phyloP scores from a whole-genome alignment of 208 protist species.

The Leishmania tropica region DNA sequence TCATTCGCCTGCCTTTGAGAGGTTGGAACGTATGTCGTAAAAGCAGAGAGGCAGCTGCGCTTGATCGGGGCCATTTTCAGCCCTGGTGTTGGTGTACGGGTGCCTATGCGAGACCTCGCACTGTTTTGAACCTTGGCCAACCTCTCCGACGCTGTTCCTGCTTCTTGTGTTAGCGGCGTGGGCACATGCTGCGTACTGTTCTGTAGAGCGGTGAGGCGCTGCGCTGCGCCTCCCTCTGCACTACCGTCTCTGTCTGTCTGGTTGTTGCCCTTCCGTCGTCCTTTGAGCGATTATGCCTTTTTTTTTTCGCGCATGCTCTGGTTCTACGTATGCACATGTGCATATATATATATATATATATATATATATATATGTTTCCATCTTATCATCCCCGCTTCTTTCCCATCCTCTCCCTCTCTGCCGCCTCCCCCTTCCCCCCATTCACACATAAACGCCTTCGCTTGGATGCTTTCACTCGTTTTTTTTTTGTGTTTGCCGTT shows the following conservation, averaged over 20 bases:
- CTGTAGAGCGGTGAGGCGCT: background rate
- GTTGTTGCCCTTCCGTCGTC: background rate
- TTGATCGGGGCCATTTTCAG: background rate
- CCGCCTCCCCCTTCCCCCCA: too few relatives aligned
- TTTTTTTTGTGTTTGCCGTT: background rate
- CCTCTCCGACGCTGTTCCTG: background rate
- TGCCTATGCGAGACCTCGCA: background rate
- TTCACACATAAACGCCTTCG: too few relatives aligned
- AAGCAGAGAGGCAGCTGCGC: background rate
- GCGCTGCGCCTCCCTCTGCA: background rate
- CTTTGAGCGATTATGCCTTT: background rate
- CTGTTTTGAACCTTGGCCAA: background rate
- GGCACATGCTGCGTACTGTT: background rate
- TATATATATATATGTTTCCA: too few relatives aligned
- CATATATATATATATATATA: too few relatives aligned
- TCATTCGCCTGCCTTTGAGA: background rate
- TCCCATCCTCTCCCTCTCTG: too few relatives aligned
- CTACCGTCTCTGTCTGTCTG: background rate
- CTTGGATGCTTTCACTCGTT: background rate
- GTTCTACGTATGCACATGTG: too few relatives aligned
- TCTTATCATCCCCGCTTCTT: too few relatives aligned
- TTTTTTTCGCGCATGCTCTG: too few relatives aligned
- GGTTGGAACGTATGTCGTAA: background rate
- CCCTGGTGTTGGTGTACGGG: background rate
- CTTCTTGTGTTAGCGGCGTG: background rate